Percentiles rank a stretch among this genome's conserved stretches.
Evolutionary conservation across 140 eudicot genomes (phyloP).

Genomic region (Senecio squalidus): DNA sequence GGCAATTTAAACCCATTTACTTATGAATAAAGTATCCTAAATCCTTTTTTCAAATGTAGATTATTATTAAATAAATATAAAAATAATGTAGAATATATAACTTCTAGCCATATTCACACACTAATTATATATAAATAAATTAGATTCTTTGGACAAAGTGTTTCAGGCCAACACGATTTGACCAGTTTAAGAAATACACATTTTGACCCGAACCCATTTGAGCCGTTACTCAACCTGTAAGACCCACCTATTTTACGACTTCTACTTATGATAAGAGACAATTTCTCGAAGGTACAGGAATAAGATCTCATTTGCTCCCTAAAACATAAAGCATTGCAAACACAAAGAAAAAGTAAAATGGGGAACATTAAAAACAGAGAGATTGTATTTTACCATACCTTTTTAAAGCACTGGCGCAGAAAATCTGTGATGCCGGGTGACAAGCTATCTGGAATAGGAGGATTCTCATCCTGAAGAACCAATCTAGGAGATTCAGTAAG

Average conservation of each 20-base stretch:
- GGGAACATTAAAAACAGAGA: not conserved
- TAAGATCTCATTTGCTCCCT: not conserved
- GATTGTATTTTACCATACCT: conserved; percentile 41
- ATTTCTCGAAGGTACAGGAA: too few relatives aligned
- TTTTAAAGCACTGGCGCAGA: conserved; percentile 85
- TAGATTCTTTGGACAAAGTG: too few relatives aligned
- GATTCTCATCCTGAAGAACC: conserved; percentile 78
- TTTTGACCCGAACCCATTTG: not conserved
- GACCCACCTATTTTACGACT: not conserved
- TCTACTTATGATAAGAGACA: too few relatives aligned
- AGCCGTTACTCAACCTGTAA: too few relatives aligned
- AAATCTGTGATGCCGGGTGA: conserved; percentile 90
- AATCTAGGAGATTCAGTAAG: conserved; percentile 16
- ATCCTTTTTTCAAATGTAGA: too few relatives aligned
- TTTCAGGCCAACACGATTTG: not conserved
- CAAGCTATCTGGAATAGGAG: conserved; percentile 90
- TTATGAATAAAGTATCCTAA: too few relatives aligned
- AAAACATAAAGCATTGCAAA: not conserved
- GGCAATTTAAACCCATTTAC: too few relatives aligned
- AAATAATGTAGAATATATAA: too few relatives aligned
- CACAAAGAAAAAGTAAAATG: not conserved
- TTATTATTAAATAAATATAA: not conserved
- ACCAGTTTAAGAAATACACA: not conserved
- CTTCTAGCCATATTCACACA: too few relatives aligned
- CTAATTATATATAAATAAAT: too few relatives aligned